Percentiles rank a stretch among this genome's conserved stretches.
phyloP scores from a whole-genome alignment of 2,329 filamentous ascomycete species.

The Raffaelea albimanens region DNA sequence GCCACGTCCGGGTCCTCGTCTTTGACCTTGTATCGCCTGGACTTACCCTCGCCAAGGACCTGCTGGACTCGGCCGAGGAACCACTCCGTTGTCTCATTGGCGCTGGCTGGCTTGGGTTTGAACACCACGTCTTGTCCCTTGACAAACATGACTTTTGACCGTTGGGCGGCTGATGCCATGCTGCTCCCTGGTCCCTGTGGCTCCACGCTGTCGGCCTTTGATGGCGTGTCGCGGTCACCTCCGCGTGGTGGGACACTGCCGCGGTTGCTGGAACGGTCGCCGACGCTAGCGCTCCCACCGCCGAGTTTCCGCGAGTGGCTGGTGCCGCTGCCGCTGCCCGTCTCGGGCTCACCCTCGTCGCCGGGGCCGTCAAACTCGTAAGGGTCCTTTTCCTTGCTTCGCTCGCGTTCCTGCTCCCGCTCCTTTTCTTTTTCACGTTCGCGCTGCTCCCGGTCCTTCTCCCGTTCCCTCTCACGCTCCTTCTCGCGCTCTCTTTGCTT shows the following conservation, averaged over 20 bases:
- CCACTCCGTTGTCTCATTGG: slow-evolving; percentile 47
- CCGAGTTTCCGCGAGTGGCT: slow-evolving; percentile 24
- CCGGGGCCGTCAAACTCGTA: slow-evolving; percentile 34
- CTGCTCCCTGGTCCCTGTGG: slow-evolving; percentile 30
- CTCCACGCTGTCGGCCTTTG: slow-evolving; percentile 47
- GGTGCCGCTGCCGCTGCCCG: slow-evolving; percentile 25
- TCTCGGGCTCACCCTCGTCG: slow-evolving; percentile 32
- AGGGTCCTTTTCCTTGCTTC: slow-evolving; percentile 12
- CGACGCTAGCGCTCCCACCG: slow-evolving; percentile 9
- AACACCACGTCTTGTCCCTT: slow-evolving; percentile 59
- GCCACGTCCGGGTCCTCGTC: slow-evolving; percentile 64
- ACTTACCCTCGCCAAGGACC: slow-evolving; percentile 68
- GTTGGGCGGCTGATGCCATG: slow-evolving; percentile 25
- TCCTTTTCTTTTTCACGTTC: slow-evolving; percentile 22
- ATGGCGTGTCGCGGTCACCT: slow-evolving; percentile 41
- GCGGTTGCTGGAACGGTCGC: slow-evolving; percentile 21
- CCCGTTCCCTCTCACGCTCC: slow-evolving; percentile 19
- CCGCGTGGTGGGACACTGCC: slow-evolving; percentile 25
- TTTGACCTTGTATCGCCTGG: slow-evolving; percentile 68
- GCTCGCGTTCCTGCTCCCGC: slow-evolving; percentile 15
- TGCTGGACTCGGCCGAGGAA: slow-evolving; percentile 72
- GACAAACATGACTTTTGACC: slow-evolving; percentile 46
- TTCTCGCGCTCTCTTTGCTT: slow-evolving; percentile 14
- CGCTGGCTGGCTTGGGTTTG: slow-evolving; percentile 44
- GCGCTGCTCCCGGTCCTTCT: slow-evolving; percentile 16